Evolutionary conservation across 208 protist species (phyloP), one percentile per base, ranked within the genome.

Genomic region (Acanthamoeba royreba): DNA sequence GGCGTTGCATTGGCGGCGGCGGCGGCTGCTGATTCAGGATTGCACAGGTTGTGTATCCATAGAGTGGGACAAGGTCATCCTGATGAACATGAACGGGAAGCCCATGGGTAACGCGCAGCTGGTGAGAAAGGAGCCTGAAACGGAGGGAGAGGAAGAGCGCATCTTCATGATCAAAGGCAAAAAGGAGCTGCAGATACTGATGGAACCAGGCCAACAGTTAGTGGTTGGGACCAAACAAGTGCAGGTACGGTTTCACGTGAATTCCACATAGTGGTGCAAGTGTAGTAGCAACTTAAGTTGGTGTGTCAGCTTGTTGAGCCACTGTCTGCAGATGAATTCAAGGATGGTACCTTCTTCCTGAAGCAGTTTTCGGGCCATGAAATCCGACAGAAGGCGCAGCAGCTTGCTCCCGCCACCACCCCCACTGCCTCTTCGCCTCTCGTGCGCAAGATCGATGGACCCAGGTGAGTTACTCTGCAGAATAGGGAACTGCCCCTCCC

Each of bases 31-130:
- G n/a, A n/a, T n/a, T n/a, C n/a, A n/a, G n/a, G n/a, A n/a, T n/a
- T n/a, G n/a, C n/a, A 33, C n/a, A 89, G 83, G 83, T 43, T 89
- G 83, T 31, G 22, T 89, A 5, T 33, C 17, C 22, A 46, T 69
- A 4, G 83, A 89, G 42, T 89, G 83, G 83, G 53, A 89, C 31
- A 13, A 35, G 9, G 15, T 89, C 17, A 89, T 52, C 4, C 52
- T 89, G 46, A 63, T 89, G 83, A 89, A 89, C 83, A 89, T 89
- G 83, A 89, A 89, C 38, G 83, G 83, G 49, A 89, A 89, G 33
- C 52, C 53, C 15, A 13, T 89, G 28, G 46, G 53, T n/a, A 66
- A 38, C 17, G 46, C 52, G 4, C 31, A 15, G 49, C 19, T 89
- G 81, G 81, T 88, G 52, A 61, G 52, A 61, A 28, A 74, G 2